Evolutionary conservation across 495 filamentous ascomycete genomes (phyloP).

Genomic region (Geoglossum glabrum): DNA sequence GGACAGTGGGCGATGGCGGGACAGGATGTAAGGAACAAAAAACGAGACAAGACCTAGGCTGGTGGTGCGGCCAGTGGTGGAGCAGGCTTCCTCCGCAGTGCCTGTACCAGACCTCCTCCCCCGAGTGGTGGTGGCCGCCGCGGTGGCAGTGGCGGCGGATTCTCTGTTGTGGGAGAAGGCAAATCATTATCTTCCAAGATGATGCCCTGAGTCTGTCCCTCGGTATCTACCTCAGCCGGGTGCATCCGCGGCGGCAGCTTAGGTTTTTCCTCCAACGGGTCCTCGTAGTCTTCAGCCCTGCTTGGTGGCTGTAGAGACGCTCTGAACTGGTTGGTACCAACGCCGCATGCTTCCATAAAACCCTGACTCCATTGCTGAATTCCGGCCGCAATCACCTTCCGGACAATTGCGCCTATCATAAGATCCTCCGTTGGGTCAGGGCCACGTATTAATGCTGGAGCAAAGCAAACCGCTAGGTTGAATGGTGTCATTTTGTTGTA

Average conservation of each 20-base stretch:
- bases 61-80: neutral
- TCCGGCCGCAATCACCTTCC: slow-evolving; percentile 22
- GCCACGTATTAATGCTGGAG: slow-evolving; percentile 23
- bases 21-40: too few relatives aligned
- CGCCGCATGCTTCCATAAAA: neutral
- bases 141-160: neutral
- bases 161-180: neutral
- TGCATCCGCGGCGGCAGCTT: neutral
- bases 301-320: neutral
- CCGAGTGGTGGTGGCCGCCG: neutral
- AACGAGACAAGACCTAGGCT: neutral
- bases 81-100: neutral
- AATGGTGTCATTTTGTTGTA: slow-evolving; percentile 32
- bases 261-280: neutral
- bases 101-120: neutral
- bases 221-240: neutral
- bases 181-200: neutral
- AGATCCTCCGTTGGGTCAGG: slow-evolving; percentile 25
- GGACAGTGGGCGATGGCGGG: too few relatives aligned
- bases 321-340: neutral
- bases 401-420: slow-evolving; percentile 23
- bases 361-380: slow-evolving; percentile 12
- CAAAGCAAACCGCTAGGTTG: slow-evolving; percentile 32
- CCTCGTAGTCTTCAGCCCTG: neutral
- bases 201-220: neutral